Conservation (phyloP, 2,329 filamentous ascomycete species). For the Aspergillus sp. region DNA sequence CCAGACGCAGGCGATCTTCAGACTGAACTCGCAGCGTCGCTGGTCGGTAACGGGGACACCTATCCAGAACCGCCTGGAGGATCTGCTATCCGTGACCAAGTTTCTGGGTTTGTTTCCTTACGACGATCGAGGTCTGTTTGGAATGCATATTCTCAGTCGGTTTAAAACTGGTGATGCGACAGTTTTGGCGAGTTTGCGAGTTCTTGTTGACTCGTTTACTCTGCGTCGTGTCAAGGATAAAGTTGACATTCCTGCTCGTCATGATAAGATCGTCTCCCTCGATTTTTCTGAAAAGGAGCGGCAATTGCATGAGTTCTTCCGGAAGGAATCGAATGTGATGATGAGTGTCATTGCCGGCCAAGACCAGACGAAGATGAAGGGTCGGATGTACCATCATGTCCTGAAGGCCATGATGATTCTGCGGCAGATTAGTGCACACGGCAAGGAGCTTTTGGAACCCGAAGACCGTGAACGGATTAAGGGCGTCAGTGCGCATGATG, state of each 20-base stretch:
- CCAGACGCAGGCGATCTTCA: conserved; percentile 77
- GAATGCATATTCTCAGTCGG: conserved; percentile 69
- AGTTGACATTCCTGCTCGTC: conserved; percentile 68
- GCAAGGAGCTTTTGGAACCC: conserved; percentile 78
- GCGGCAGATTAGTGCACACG: conserved; percentile 84
- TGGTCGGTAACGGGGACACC: conserved; percentile 98
- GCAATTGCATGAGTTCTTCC: conserved; percentile 74
- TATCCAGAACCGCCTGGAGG: conserved; percentile 86
- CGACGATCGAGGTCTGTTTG: conserved; percentile 66
- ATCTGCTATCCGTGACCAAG: conserved; percentile 75
- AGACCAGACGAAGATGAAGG: conserved; percentile 61
- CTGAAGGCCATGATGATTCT: conserved; percentile 84
- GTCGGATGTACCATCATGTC: conserved; percentile 88
- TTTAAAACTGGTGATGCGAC: conserved; percentile 82
- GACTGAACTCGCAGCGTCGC: conserved; percentile 67
- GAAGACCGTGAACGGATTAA: conserved; percentile 73
- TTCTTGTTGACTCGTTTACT: conserved; percentile 91
- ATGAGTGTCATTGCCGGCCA: conserved; percentile 65
- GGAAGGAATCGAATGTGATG: conserved; percentile 68
- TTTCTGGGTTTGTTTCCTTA: conserved; percentile 83
- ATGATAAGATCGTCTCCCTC: conserved; percentile 64
- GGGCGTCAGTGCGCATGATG: conserved; percentile 72
- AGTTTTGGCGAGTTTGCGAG: conserved; percentile 69
- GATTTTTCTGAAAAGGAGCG: conserved; percentile 69
- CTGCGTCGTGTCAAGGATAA: conserved; percentile 85